These are phyloP conservation scores for Populus davidiana DNA, from an alignment of 345 rosid genomes.

Conservation along the genomic window DNA sequence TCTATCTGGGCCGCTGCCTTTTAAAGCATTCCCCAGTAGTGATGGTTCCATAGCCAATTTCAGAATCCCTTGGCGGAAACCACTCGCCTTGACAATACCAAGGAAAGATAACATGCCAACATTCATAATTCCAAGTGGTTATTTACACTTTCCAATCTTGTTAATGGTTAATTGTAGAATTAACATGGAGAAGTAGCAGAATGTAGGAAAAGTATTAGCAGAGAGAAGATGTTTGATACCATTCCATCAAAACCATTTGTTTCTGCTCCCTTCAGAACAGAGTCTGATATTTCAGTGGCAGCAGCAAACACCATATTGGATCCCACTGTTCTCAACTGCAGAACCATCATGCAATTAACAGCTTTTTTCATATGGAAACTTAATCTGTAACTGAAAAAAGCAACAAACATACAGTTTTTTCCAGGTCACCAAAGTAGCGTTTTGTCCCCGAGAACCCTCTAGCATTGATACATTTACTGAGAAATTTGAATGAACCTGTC, in stretches of 20 bases:
- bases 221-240: slow-evolving; percentile 40
- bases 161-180: neutral
- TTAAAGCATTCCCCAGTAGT: slow-evolving; percentile 71
- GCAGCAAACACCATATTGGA: slow-evolving; percentile 81
- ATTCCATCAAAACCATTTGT: slow-evolving; percentile 91
- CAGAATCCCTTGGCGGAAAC: slow-evolving; percentile 86
- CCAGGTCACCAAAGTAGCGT: slow-evolving; percentile 91
- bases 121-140: neutral
- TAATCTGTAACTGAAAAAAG: slow-evolving; percentile 6
- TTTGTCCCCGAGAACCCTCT: slow-evolving; percentile 84
- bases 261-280: slow-evolving; percentile 84
- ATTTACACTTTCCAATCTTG: neutral
- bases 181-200: neutral
- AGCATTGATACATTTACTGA: slow-evolving; percentile 66
- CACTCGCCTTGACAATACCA: slow-evolving; percentile 52
- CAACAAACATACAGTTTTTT: slow-evolving; percentile 64
- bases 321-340: slow-evolving; percentile 83
- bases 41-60: slow-evolving; percentile 97
- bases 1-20: slow-evolving; percentile 91
- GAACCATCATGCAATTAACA: slow-evolving; percentile 27
- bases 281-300: slow-evolving; percentile 88
- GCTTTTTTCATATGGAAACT: slow-evolving; percentile 6
- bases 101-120: slow-evolving; percentile 7
- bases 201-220: slow-evolving; percentile 4
- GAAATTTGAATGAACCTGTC: slow-evolving; percentile 79